Evolutionary conservation across 2,329 filamentous ascomycete species (phyloP), one percentile per base, ranked within the genome.

Genomic region (Penicillium glabrum): DNA sequence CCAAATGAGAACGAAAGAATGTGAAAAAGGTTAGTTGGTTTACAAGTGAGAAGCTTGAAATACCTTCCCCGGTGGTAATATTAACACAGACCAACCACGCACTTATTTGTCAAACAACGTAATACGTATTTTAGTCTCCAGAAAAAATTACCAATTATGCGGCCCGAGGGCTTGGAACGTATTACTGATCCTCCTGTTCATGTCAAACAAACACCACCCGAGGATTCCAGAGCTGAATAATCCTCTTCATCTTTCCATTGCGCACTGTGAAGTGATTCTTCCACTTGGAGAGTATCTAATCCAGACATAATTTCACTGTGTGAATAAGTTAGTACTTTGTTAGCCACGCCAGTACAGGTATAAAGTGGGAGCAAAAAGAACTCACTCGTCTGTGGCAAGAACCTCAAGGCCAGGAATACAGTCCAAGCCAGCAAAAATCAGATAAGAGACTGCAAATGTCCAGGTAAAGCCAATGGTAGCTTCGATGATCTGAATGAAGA

Each of bases 301-400:
- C 52, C 52, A 1, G 21, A 21, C 0, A 54, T 26, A 5, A 49
- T 54, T 7, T 49, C 33, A 27, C 52, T 54, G 14, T 24, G 4
- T 13, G 11, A 37, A 37, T 5, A 11, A 2, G 37, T 41, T 11
- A 41, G 10, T 41, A 13, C 16, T n/a, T 9, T 3, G 7, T 21
- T 13, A 19, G n/a, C 9, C 6, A 11, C 10, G 5, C 11, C 27
- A 10, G 14, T 16, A 37, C 6, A 10, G n/a, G 8, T 0, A 11
- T 5, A 41, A 4, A 11, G 19, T 11, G 19, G 10, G 19, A 21
- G 3, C 3, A 11, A 11, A 5, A 21, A 46, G 5, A 60, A 75
- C 79, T 72, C 67, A 83, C 80, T 82, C 79, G 63, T 83, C 80
- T 21, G 73, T 72, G 6, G 80, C 80, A 61, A 84, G 62, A 6